Evolutionary conservation across 177 flowering plant genomes (phyloP).

Genomic region (Vitis hybrid): DNA sequence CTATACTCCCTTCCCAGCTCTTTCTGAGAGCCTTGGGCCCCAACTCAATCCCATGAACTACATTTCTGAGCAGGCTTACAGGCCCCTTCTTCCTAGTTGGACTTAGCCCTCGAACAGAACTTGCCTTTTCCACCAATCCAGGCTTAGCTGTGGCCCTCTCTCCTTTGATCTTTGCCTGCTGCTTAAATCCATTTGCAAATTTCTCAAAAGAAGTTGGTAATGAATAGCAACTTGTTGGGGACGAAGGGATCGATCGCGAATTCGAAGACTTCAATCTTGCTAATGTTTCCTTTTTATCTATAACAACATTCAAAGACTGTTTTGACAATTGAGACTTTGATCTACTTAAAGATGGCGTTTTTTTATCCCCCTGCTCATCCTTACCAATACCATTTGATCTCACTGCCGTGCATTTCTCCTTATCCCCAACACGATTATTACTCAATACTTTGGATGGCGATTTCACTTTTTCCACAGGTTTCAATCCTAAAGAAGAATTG

Average conservation of each 20-base stretch:
- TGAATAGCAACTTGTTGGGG: conserved; percentile 90
- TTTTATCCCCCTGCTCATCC: conserved; percentile 40
- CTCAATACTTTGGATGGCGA: conserved; percentile 29
- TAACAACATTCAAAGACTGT: conserved; percentile 29
- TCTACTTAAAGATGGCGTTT: conserved; percentile 30
- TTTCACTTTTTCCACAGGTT: conserved; percentile 41
- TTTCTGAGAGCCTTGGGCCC: conserved; percentile 86
- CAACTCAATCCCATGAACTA: conserved; percentile 61
- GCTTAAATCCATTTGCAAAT: conserved; percentile 72
- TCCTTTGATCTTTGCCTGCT: conserved; percentile 68
- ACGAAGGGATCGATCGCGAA: conserved; percentile 78
- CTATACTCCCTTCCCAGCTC: conserved; percentile 97
- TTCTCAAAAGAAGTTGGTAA: conserved; percentile 91
- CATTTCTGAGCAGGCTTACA: conserved; percentile 32
- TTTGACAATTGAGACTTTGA: conserved; percentile 61
- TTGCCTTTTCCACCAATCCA: conserved; percentile 51
- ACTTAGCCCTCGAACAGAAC: conserved; percentile 50
- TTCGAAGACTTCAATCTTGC: conserved; percentile 45
- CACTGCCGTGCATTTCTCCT: conserved; percentile 11
- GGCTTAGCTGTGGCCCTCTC: conserved; percentile 39
- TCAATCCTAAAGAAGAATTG: conserved; percentile 41
- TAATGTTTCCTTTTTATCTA: conserved; percentile 57
- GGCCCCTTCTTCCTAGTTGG: conserved; percentile 42
- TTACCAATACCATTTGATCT: conserved; percentile 24
- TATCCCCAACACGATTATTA: conserved; percentile 25